Percentiles rank a stretch among this genome's conserved stretches.
Conservation (phyloP, 2,329 filamentous ascomycete species). For the Tympanopsis confertula region DNA sequence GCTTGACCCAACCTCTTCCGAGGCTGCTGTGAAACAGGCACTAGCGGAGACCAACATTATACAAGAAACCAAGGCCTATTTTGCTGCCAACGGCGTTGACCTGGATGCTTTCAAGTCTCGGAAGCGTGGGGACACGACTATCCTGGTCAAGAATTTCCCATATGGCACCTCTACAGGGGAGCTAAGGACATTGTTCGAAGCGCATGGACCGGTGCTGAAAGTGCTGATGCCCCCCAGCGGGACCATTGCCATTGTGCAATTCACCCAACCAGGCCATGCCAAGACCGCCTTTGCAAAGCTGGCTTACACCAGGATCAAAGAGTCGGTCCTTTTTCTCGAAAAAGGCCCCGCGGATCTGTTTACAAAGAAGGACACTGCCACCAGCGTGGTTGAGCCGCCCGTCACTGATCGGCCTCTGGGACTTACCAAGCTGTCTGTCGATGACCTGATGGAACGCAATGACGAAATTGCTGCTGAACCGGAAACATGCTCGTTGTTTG, state of each 20-base stretch:
- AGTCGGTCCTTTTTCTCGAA: constrained; percentile 83
- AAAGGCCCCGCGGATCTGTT: constrained; percentile 84
- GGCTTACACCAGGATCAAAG: constrained; percentile 82
- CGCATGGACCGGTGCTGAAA: constrained; percentile 68
- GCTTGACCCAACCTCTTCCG: constrained; percentile 87
- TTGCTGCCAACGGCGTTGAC: constrained; percentile 77
- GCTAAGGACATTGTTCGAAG: constrained; percentile 69
- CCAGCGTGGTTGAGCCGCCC: constrained; percentile 12
- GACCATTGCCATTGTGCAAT: constrained; percentile 89
- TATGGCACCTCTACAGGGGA: constrained; percentile 73
- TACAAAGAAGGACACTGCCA: constrained; percentile 11
- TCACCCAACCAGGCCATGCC: constrained; percentile 65
- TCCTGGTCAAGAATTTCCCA: constrained; percentile 90
- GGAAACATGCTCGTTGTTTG: constrained; percentile 68
- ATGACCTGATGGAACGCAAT: too few relatives aligned
- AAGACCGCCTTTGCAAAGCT: constrained; percentile 74
- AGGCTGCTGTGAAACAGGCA: constrained; percentile 91
- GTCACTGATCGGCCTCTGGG: constrained; percentile 38
- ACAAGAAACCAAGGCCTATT: constrained; percentile 90
- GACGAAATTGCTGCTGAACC: too few relatives aligned
- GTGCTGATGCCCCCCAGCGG: constrained; percentile 87
- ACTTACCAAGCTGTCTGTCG: constrained; percentile 44
- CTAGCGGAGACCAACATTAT: constrained; percentile 94
- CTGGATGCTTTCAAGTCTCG: constrained; percentile 80
- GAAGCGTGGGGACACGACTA: constrained; percentile 73